These are phyloP conservation scores for Vicia faba DNA, from an alignment of 306 rosid genomes.

Conservation along the genomic window DNA sequence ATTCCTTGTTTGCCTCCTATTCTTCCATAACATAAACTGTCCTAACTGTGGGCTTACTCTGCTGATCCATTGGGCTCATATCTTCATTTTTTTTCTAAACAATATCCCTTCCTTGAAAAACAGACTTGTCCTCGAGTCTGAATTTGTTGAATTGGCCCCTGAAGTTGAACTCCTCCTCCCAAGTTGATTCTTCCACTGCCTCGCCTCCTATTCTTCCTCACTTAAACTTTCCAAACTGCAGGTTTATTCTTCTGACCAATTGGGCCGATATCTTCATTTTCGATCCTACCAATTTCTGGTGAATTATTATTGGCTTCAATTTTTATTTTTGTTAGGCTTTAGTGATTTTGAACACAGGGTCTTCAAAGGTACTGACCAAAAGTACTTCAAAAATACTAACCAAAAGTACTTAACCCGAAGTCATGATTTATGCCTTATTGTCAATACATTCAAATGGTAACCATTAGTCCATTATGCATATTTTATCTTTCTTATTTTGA, in stretches of 20 bases:
- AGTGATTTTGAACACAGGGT: background rate
- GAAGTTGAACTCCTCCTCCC: background rate
- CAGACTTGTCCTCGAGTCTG: conserved; percentile 3
- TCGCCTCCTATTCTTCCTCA: background rate
- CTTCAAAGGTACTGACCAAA: conserved; percentile 2
- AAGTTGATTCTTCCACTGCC: background rate
- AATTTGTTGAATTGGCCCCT: background rate
- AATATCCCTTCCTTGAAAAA: background rate
- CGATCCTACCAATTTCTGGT: background rate
- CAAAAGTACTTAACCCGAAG: background rate
- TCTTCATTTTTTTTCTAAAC: background rate
- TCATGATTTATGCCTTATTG: background rate
- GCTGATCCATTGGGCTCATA: background rate
- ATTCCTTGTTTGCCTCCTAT: background rate
- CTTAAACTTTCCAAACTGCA: background rate
- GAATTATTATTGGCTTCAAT: conserved; percentile 16
- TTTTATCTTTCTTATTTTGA: conserved; percentile 17
- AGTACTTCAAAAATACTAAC: too few relatives aligned
- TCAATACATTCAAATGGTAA: background rate
- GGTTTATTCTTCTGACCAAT: background rate
- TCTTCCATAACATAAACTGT: background rate
- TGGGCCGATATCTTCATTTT: background rate
- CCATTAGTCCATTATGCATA: background rate
- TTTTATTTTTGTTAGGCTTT: background rate
- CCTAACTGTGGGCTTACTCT: background rate